Evolutionary conservation across 805 yeast species (phyloP), one percentile per base, ranked within the genome.

Genomic region (Candida rishiriensis): DNA sequence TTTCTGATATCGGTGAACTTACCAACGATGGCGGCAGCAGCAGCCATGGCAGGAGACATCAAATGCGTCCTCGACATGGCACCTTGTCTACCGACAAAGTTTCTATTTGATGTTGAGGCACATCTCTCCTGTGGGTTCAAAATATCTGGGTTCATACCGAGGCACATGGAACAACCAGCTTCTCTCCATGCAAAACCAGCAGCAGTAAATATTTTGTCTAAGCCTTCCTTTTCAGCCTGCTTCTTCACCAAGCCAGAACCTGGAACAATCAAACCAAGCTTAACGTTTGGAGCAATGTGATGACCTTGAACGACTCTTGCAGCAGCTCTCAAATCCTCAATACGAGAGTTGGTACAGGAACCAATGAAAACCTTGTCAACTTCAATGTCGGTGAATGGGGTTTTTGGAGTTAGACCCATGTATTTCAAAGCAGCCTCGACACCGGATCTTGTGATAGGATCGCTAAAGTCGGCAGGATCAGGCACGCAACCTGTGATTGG

Each of bases 31-130:
- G 90, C 97, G 15, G 99, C 98, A 16, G 98, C 97, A 29, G 99
- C 99, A 39, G 99, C 99, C 99, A 93, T 93, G 17, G 96, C 96
- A 34, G 99, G 99, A 12, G 97, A 88, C 96, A 91, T 88, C 63
- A 93, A 78, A 65, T 93, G 99, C 15, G 99, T 93, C 72, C 99
- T 81, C 14, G 97, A 88, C 48, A 71, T 72, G 41, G 97, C 96
- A 71, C 99, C 99, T 75, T 93, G 99, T 70, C 99, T 90, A 59
- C 99, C 99, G 69, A 91, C 97, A 63, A 93, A 93, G 73, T 93
- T 93, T 78, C 99, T 85, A 77, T 93, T 93, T 17, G 98, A 91
- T 15, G 99, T 93, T 12, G 98, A 90, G 9, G 99, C 99, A 73
- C 99, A 93, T 71, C 99, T 83, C 70, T 93, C 99, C 61, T 85